Base-by-base conservation (phyloP, 257 asterid genomes). In the Solanum gracilifrons region DNA sequence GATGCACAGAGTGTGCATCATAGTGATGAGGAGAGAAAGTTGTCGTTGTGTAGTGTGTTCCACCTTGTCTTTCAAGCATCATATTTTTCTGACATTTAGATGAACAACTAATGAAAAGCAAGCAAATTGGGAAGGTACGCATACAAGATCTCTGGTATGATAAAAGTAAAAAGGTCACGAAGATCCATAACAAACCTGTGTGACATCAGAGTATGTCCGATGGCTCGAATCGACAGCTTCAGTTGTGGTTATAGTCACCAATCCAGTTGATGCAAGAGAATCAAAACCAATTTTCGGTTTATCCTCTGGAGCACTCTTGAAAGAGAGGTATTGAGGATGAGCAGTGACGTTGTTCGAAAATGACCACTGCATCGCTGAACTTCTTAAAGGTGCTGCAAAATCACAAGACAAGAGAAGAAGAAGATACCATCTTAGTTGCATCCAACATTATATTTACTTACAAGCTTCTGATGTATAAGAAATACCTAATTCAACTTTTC, bases 341-440 rank as follows among this genome's bases (percentile, higher is more conserved):
- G 94, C 82, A 66, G 91, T 58, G 88, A 76, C 27, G 82, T 88
- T 91, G 92, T 88, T 94, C 21, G 95, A 58, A 88, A 92, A 90
- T 74, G 98, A 88, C 98, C 99, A 94, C 93, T 92, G 94, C 99
- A 95, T 94, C 39, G 90, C 90, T 87, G 89, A 88, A 90, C 94
- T 91, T 90, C 94, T 89, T 36, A 87, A 62, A 51, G 94, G 92
- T 87, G 87, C 96, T 95, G 91, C 85, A 88, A 39, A 87, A 79
- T 89, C 85, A 37, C 87, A 83, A 86, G 83, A 86, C 69, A 66
- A 82, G 27, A 86, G 12, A n/a, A 69, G 60, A 76, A 20, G 60
- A 76, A 13, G 12, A 23, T 58, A 68, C 58, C 31, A 64, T 39
- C 23, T 72, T 39, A 51, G 85, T 85, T 60, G 27, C 82, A 87